Evolutionary conservation across 805 yeast species (phyloP).

Genomic region (Candida xyloterini): DNA sequence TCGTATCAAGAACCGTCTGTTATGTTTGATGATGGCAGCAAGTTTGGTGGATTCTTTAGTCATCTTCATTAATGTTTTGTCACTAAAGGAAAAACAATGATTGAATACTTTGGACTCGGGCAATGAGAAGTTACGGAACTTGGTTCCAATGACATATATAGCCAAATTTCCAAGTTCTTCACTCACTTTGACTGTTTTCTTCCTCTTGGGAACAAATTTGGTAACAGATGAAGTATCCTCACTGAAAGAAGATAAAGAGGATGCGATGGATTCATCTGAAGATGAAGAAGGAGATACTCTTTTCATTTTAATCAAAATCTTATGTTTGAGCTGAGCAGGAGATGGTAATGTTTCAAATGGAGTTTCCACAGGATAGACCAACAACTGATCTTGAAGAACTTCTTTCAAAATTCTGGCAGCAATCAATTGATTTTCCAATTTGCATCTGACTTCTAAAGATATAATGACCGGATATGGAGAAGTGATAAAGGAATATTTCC

Average conservation of each 20-base stretch:
- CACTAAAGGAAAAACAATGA: constrained; percentile 87
- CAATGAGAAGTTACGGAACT: constrained; percentile 76
- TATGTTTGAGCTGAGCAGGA: constrained; percentile 69
- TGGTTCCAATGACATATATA: constrained; percentile 69
- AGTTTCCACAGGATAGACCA: constrained; percentile 37
- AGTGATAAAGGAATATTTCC: constrained; percentile 84
- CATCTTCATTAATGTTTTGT: constrained; percentile 62
- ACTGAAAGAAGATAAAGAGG: constrained; percentile 34
- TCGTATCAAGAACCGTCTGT: constrained; percentile 70
- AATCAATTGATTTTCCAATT: constrained; percentile 58
- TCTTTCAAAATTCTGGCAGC: constrained; percentile 53
- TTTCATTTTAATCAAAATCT: constrained; percentile 76
- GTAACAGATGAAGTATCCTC: constrained; percentile 25
- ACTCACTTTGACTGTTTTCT: constrained; percentile 27
- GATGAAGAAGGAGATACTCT: constrained; percentile 25
- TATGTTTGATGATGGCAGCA: constrained; percentile 69
- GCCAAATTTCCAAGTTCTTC: constrained; percentile 58
- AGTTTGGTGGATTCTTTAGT: constrained; percentile 56
- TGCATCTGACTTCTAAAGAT: constrained; percentile 84
- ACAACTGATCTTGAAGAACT: constrained; percentile 56
- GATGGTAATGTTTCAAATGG: constrained; percentile 50
- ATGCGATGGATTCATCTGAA: constrained; percentile 11
- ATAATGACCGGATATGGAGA: constrained; percentile 83
- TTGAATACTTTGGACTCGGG: constrained; percentile 79
- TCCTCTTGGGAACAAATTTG: constrained; percentile 21